These are phyloP conservation scores for Aspergillus sp. DNA, from an alignment of 2,329 filamentous ascomycete genomes.

Conservation along the genomic window DNA sequence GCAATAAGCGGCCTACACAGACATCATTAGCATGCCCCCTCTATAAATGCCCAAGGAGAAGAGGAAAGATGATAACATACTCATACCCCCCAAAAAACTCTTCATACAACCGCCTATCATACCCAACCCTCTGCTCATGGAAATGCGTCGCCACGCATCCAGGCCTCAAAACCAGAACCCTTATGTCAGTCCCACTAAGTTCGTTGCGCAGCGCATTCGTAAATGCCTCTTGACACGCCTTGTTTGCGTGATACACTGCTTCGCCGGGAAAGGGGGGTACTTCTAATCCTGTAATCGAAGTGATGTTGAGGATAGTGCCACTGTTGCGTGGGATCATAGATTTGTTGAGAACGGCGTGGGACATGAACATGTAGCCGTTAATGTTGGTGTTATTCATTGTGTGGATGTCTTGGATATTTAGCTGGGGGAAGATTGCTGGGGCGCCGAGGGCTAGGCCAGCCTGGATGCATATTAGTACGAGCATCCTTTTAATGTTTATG, in stretches of 20 bases:
- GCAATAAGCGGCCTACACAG: slow-evolving; percentile 31
- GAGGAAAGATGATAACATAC: slow-evolving; percentile 4
- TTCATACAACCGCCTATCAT: slow-evolving; percentile 28
- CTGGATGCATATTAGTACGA: slow-evolving; percentile 6
- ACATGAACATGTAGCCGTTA: slow-evolving; percentile 42
- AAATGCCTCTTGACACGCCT: slow-evolving; percentile 45
- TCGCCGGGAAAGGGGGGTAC: slow-evolving; percentile 45
- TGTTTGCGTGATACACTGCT: slow-evolving; percentile 44
- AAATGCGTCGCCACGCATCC: slow-evolving; percentile 46
- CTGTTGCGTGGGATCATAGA: slow-evolving; percentile 34
- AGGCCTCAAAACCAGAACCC: slow-evolving; percentile 41
- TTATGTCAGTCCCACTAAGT: slow-evolving; percentile 40
- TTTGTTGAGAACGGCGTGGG: slow-evolving; percentile 41
- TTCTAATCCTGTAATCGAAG: slow-evolving; percentile 43
- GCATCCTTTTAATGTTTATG: too few species aligned
- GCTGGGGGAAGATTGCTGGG: slow-evolving; percentile 36
- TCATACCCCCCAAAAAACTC: slow-evolving; percentile 25
- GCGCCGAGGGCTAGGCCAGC: slow-evolving; percentile 45
- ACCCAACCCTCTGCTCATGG: slow-evolving; percentile 41
- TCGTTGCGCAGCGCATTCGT: slow-evolving; percentile 46
- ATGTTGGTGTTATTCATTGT: slow-evolving; percentile 46
- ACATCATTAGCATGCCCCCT: neutral
- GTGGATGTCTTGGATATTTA: slow-evolving; percentile 37
- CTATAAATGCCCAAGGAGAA: neutral
- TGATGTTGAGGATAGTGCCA: slow-evolving; percentile 46